Percentiles rank a stretch among this genome's conserved stretches.
These are phyloP conservation scores for Dictyostelium citrinum DNA, from an alignment of 78 protist species.

Conservation along the genomic window DNA sequence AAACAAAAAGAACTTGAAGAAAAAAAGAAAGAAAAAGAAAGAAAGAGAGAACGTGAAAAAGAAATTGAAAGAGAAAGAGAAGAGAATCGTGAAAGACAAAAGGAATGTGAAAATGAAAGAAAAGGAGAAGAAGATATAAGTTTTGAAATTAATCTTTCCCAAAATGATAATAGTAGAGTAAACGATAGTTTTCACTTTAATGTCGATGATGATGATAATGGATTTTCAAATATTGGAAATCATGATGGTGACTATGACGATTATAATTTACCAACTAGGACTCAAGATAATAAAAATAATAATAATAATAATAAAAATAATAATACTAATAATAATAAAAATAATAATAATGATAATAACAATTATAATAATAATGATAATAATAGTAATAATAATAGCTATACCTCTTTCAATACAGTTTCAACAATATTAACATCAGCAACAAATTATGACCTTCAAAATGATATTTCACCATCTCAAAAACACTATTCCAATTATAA, in stretches of 20 bases:
- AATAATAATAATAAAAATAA: background rate
- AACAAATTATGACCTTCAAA: background rate
- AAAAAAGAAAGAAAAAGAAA: background rate
- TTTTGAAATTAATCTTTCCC: background rate
- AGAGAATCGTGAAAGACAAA: background rate
- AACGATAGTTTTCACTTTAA: background rate
- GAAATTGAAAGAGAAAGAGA: background rate
- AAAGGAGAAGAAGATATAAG: background rate
- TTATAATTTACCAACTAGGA: background rate
- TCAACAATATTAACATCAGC: background rate
- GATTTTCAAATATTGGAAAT: background rate
- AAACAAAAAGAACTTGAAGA: background rate
- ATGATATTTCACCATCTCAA: background rate
- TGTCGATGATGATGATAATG: background rate
- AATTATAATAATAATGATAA: background rate
- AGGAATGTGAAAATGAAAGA: background rate
- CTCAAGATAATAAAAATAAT: background rate
- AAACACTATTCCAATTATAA: background rate
- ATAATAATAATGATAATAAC: background rate
- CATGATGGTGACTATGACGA: background rate
- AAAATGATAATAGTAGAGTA: background rate
- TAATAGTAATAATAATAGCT: background rate
- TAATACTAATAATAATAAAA: background rate
- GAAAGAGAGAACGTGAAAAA: background rate
- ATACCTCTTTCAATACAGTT: background rate